Conservation (phyloP, 1,284 basidiomycete species). For the Microbotryum scabiosae region DNA sequence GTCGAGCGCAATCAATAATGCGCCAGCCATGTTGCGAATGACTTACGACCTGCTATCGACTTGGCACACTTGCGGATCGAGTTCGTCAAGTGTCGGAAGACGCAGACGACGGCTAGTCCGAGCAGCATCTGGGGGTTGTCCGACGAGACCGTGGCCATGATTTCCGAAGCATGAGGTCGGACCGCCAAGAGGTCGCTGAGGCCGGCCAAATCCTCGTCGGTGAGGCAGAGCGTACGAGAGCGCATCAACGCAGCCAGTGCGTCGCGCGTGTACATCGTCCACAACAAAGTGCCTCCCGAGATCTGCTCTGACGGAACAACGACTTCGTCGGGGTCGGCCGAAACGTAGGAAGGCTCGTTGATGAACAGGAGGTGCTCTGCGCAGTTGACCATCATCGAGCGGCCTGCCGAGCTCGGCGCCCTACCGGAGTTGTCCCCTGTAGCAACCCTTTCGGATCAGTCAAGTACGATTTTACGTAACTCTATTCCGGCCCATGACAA, state of each 20-base stretch:
- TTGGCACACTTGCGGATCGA: conserved; percentile 7
- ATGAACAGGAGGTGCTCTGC: conserved; percentile 21
- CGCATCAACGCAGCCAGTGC: conserved; percentile 6
- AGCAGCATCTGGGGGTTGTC: conserved; percentile 13
- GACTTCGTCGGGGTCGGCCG: conserved; percentile 25
- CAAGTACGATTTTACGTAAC: not conserved
- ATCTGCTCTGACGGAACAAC: conserved; percentile 3
- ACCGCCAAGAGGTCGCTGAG: conserved; percentile 19
- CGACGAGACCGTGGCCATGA: conserved; percentile 14
- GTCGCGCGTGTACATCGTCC: conserved; percentile 25
- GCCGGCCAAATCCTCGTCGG: conserved; percentile 19
- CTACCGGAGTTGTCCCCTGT: conserved; percentile 13
- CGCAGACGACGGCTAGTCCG: conserved; percentile 22
- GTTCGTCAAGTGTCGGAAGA: conserved; percentile 21
- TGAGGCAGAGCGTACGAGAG: not conserved
- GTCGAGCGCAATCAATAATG: not conserved
- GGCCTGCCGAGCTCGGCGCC: not conserved
- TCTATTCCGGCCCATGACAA: not conserved
- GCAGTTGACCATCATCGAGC: conserved; percentile 13
- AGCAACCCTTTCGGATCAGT: not conserved
- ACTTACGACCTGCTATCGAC: conserved; percentile 11
- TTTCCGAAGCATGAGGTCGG: conserved; percentile 11
- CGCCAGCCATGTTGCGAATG: not conserved
- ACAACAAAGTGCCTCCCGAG: conserved; percentile 24
- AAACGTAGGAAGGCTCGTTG: conserved; percentile 7